Evolutionary conservation across 371 early-diverging fungal species (phyloP).

Genomic region (Lichtheimia ramosa): DNA sequence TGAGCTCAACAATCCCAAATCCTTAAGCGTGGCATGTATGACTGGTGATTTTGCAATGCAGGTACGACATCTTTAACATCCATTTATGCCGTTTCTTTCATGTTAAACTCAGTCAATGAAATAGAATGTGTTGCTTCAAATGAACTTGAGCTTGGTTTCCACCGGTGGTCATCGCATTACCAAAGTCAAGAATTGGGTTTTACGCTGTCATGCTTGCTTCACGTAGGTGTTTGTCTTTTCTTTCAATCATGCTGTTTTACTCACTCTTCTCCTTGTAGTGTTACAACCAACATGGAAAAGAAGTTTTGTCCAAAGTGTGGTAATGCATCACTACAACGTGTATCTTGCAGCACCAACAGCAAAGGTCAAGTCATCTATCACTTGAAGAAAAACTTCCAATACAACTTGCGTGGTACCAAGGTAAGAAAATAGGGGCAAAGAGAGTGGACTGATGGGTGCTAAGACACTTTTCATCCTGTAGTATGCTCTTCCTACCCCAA

Average conservation of each 20-base stretch:
- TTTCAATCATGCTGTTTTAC: background rate
- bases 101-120: background rate
- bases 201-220: conserved; percentile 95
- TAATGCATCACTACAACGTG: conserved; percentile 82
- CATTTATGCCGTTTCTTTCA: background rate
- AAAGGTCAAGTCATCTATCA: conserved; percentile 80
- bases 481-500: conserved; percentile 84
- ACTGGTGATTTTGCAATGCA: conserved; percentile 97
- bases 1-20: conserved; percentile 40
- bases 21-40: conserved; percentile 83
- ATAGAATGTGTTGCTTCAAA: conserved; percentile 89
- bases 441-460: background rate
- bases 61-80: too few relatives aligned
- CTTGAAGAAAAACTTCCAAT: conserved; percentile 88
- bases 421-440: conserved; percentile 21
- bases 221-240: conserved; percentile 49
- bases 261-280: conserved; percentile 30
- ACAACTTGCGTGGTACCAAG: conserved; percentile 88
- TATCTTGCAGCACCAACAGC: conserved; percentile 78
- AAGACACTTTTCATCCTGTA: conserved; percentile 9
- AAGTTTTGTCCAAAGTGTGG: conserved; percentile 96
- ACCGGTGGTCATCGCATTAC: conserved; percentile 83
- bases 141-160: conserved; percentile 84
- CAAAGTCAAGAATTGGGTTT: conserved; percentile 82
- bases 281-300: conserved; percentile 83